Conservation (phyloP, 345 rosid species). For the Corymbia maculata region DNA sequence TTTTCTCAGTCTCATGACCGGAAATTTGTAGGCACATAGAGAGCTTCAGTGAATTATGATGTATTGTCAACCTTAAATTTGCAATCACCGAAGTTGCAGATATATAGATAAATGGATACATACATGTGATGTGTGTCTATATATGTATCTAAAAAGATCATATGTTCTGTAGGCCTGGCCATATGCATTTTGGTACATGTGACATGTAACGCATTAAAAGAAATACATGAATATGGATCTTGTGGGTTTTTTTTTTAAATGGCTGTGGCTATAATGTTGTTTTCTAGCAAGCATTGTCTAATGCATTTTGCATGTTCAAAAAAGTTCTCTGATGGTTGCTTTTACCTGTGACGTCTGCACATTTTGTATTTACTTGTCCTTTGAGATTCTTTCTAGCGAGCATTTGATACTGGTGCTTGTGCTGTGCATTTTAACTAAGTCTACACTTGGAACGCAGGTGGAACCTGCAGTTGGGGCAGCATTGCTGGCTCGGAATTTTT, state of each 20-base stretch:
- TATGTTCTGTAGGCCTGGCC: background rate
- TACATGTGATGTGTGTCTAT: background rate
- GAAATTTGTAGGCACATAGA: background rate
- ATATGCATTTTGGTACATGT: background rate
- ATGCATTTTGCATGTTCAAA: background rate
- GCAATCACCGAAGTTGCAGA: background rate
- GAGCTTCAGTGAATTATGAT: background rate
- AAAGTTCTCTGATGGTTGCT: background rate
- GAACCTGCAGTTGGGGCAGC: conserved; percentile 81
- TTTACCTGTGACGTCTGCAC: background rate
- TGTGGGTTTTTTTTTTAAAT: background rate
- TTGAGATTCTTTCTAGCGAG: background rate
- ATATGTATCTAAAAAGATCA: background rate
- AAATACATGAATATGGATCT: background rate
- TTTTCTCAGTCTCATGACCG: background rate
- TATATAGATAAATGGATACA: background rate
- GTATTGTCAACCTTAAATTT: background rate
- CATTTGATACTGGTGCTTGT: background rate
- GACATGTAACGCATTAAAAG: background rate
- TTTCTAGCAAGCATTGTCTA: background rate
- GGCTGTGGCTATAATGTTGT: background rate
- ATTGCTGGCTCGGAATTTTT: conserved; percentile 40
- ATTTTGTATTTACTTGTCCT: background rate
- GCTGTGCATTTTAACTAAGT: background rate
- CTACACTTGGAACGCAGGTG: conserved; percentile 19